These are phyloP conservation scores for Fagopyrum homotropicum DNA, from an alignment of 148 eudicot genomes.

Conservation along the genomic window DNA sequence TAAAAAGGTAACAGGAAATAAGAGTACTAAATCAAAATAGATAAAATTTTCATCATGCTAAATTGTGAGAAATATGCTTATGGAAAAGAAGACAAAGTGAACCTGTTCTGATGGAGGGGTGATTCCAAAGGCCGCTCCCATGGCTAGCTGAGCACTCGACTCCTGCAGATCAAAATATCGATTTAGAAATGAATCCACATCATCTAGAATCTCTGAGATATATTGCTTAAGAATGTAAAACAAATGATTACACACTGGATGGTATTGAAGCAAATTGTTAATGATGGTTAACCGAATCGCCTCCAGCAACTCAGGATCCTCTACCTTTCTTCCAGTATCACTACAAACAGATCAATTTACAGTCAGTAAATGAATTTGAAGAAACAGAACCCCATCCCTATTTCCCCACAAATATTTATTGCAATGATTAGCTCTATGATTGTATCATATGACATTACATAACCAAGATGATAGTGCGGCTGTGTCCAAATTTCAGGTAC, in stretches of 20 bases:
- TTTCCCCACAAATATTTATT: neutral
- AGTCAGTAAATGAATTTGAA: neutral
- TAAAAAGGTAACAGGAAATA: neutral
- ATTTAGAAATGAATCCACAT: conserved; percentile 9
- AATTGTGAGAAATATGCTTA: neutral
- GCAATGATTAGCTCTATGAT: neutral
- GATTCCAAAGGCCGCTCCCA: conserved; percentile 91
- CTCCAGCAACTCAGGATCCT: conserved; percentile 87
- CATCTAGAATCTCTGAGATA: neutral
- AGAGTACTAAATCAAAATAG: neutral
- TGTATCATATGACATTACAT: neutral
- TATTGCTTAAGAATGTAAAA: neutral
- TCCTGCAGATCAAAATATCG: conserved; percentile 43
- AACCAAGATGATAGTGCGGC: neutral
- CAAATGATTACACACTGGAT: conserved; percentile 49
- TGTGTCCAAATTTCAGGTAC: neutral
- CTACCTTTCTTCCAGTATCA: conserved; percentile 82
- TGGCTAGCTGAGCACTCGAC: conserved; percentile 76
- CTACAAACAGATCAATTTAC: conserved; percentile 28
- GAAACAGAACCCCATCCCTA: neutral
- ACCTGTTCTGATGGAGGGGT: conserved; percentile 57
- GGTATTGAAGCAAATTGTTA: conserved; percentile 80
- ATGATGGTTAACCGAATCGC: conserved; percentile 93
- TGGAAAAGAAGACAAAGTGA: neutral
- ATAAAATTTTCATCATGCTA: neutral